Base-by-base conservation (phyloP, 1,284 basidiomycete genomes). In the Fomitopsis schrenkii region DNA sequence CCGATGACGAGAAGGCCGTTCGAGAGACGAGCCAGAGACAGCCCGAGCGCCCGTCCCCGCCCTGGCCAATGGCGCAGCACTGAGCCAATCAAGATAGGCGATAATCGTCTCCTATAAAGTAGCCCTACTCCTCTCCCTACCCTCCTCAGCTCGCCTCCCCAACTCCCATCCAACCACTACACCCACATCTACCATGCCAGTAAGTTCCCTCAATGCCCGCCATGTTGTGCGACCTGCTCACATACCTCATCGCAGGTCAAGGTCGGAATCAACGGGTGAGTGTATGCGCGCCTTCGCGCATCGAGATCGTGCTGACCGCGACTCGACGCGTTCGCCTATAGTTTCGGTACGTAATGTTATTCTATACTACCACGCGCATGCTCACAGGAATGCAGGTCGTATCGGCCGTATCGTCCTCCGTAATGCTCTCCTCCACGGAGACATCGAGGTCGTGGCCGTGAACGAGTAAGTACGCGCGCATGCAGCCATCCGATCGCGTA, bases 401-500 rank as follows among this genome's bases (percentile, higher is more conserved):
- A 97, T 97, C 74, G 95, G 96, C 76, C 95, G 95, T 79, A 97
- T 99, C 76, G 97, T 99, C 69, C 84, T 94, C 79, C 92, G 97
- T 74, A 98, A 98, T 84, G 95, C 95, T 61, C 83, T 98, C 71
- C 80, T 88, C 70, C 81, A 88, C 75, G 78, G 82, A 62, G 89
- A 90, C 61, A 84, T 96, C 73, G 81, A 95, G 15, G 86, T 97
- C 72, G 88, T 94, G 64, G 93, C 94, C 61, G 79, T 97, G 70
- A 96, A 96, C 83, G 93, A 96, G 92, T 95, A 69, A 71, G 91
- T 80, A 17, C 55, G 28, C 55, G 26, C 55, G 38, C 61, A 33
- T 59, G 19, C 45, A 22, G 45, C 45, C 45, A 28, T 58, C 30
- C 45, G 44, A 52, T 65, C 53, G 57, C 46, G 57, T 58, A 62